Evolutionary conservation across 352 stramenopile genomes (phyloP).

Genomic region (Phytophthora pinifolia): DNA sequence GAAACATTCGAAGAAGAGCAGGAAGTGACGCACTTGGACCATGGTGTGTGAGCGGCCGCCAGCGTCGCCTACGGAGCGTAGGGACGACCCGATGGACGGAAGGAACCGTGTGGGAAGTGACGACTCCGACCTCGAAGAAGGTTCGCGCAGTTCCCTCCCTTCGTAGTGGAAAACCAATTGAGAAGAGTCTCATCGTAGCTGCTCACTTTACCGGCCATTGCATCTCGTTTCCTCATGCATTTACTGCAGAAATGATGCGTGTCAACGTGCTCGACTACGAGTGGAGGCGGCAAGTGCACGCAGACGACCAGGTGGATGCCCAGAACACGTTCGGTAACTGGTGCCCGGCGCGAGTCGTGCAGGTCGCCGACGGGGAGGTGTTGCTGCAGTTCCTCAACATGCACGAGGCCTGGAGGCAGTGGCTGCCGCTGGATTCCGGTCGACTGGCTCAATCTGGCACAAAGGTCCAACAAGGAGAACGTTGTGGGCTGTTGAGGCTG

Average conservation of each 20-base stretch:
- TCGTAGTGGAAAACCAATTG: neutral
- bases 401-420: conserved; percentile 74
- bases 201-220: conserved; percentile 4
- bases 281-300: conserved; percentile 73
- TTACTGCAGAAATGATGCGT: conserved; percentile 73
- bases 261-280: conserved; percentile 67
- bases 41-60: conserved; percentile 63
- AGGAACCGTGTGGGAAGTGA: conserved; percentile 38
- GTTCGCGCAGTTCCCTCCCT: conserved; percentile 18
- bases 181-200: conserved; percentile 3
- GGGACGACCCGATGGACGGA: conserved; percentile 31
- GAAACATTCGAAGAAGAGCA: too few species aligned
- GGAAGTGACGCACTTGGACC: neutral
- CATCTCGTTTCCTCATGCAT: neutral
- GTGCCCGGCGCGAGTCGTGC: conserved; percentile 62
- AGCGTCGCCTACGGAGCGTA: conserved; percentile 5
- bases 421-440: conserved; percentile 63
- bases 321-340: conserved; percentile 87
- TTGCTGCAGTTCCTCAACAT: conserved; percentile 82
- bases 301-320: conserved; percentile 63
- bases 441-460: conserved; percentile 56
- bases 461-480: conserved; percentile 36
- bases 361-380: conserved; percentile 64
- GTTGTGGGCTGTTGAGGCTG: neutral
- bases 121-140: conserved; percentile 81